Base-by-base conservation (phyloP, 345 rosid species). In the Citrus unshiu region DNA sequence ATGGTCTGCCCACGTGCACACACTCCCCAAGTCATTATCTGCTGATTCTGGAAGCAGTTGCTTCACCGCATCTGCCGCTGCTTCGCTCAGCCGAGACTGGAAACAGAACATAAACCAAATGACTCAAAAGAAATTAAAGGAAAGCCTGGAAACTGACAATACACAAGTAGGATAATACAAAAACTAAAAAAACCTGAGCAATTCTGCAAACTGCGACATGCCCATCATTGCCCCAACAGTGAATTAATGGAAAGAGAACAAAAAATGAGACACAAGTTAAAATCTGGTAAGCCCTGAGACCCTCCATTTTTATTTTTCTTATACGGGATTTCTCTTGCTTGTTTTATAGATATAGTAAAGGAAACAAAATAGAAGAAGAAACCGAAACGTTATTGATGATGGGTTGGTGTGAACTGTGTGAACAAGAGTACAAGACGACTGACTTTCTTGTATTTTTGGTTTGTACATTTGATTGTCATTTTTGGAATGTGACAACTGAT, bases 221-320 rank as follows among this genome's bases (percentile, higher is more conserved):
- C n/a, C 97, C 98, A 54, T 93, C 96, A 61, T 18, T 76, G 37
- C 97, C 93, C 97, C 98, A 91, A 2, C 86, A 87, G 37, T 84
- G 70, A 73, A 72, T 69, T 4, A 30, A 77, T 34, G 81, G 85
- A 64, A 85, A 51, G 29, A 78, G 81, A 49, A 83, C 73, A 54
- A 43, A 0, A 46, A 86, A 22, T 40, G 83, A 78, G 67, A 79
- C 71, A 3, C 81, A 43, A 69, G 71, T 68, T 21, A 77, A 8
- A 16, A 77, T 70, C 12, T 74, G 73, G 7, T n/a, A 37, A 14
- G 77, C 32, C 67, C 75, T 77, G 68, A 56, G 49, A 57, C 58
- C 70, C 59, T 34, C 79, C 81, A 81, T 76, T 61, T 4, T 25
- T 10, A 21, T 5, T 61, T 77, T 72, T 54, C 25, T 54, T 54